Evolutionary conservation across 2,329 filamentous ascomycete genomes (phyloP), one percentile per base, ranked within the genome.

Genomic region (Shiraia sp.): DNA sequence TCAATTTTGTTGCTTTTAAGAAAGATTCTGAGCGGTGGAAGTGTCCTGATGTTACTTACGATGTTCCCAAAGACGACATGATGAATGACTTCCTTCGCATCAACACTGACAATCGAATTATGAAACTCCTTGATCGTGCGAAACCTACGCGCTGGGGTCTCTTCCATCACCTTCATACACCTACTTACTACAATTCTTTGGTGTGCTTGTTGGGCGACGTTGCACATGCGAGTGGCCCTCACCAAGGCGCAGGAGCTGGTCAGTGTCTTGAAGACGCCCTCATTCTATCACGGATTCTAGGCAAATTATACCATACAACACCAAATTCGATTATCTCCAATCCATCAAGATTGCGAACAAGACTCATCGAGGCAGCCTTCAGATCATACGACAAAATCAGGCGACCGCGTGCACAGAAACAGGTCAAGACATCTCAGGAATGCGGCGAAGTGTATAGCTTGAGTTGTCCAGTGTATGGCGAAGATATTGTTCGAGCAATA

Each of bases 261-360:
- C 53, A 59, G 39, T 50, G 56, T 26, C 42, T 65, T 13, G 62
- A 65, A 51, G 62, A 65, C 45, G 50, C 58, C 2, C 43, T 64
- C 10, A 39, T 65, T 9, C 48, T 65, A 1, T 55, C 57, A 1
- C 47, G 42, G 10, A 42, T 64, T 2, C 40, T 63, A n/a, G 48
- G 43, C 2, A 40, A 41, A 29, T 29, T 58, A 9, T 36, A 36
- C 32, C 25, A 36, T 13, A 36, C 8, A 9, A 37, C 17, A 9
- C 24, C 36, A 9, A 6, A 13, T 2, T 26, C 34, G 3, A 36
- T 35, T 9, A 32, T 53, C 6, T 25, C 45, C 2, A 27, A 10
- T 1, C 39, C 48, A 3, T 53, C 42, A 2, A 40, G 36, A 2
- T 25, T 27, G 6, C 44, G 45, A n/a, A 50, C 42, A 2, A 9